Conservation (phyloP, 2,329 filamentous ascomycete genomes). For the Fusarium ambrosium region DNA sequence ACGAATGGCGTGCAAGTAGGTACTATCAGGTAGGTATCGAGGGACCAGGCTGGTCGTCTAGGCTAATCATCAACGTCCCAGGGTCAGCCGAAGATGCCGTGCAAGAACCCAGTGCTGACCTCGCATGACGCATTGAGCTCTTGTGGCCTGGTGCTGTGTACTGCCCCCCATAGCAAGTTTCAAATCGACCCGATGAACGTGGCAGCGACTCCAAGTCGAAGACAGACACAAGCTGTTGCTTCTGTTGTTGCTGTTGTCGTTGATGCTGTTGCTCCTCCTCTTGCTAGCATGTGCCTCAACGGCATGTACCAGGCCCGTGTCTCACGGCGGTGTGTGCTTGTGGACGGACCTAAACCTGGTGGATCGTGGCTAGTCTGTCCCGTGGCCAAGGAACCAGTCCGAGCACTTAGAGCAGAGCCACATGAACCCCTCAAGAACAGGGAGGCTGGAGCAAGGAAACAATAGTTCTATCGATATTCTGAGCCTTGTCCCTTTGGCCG, state of each 20-base stretch:
- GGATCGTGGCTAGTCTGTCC: slow-evolving; percentile 22
- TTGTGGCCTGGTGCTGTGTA: slow-evolving; percentile 6
- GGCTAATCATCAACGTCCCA: slow-evolving; percentile 10
- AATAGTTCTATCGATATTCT: slow-evolving; percentile 8
- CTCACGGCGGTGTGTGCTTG: slow-evolving; percentile 36
- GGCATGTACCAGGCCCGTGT: slow-evolving; percentile 12
- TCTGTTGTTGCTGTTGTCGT: not conserved
- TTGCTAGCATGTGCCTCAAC: slow-evolving; percentile 9
- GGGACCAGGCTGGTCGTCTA: slow-evolving; percentile 5
- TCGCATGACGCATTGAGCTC: slow-evolving; percentile 30
- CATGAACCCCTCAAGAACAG: slow-evolving; percentile 10
- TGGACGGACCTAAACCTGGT: slow-evolving; percentile 14
- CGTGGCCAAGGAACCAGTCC: slow-evolving; percentile 25
- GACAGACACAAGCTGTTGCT: not conserved
- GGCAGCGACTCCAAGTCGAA: not conserved
- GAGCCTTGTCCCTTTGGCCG: not conserved
- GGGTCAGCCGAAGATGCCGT: slow-evolving; percentile 35
- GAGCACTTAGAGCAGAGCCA: slow-evolving; percentile 17
- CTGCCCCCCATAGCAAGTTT: slow-evolving; percentile 11
- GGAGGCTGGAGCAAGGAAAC: slow-evolving; percentile 5
- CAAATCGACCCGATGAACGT: not conserved
- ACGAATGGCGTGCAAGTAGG: not conserved
- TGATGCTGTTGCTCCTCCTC: not conserved
- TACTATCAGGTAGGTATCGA: not conserved
- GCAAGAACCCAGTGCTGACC: slow-evolving; percentile 27